Base-by-base conservation (phyloP, 2,329 filamentous ascomycete genomes). In the Diaporthe caulivora region DNA sequence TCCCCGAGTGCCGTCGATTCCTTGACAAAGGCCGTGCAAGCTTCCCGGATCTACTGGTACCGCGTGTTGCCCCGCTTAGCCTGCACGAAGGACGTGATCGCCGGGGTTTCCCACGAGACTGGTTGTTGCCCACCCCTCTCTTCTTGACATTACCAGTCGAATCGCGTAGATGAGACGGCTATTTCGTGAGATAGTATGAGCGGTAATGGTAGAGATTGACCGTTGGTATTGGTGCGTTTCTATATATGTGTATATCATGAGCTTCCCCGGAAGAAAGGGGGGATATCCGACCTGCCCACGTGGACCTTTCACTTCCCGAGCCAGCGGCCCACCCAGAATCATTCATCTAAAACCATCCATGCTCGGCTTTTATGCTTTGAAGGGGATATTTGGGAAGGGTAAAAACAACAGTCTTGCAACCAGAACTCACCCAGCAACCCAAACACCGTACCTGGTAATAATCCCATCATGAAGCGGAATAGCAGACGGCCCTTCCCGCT, bases 171-270 rank as follows among this genome's bases (percentile, higher is more conserved):
- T n/a, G n/a, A n/a, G n/a, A n/a, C n/a, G n/a, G n/a, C n/a, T n/a
- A n/a, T 9, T 40, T 11, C 17, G 18, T 24, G 8, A 37, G 11
- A 18, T 21, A 26, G 2, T 13, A 6, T 10, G 34, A 34, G 34
- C 5, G 17, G 55, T 1, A 1, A 17, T 8, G 6, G 15, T 51
- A 26, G 44, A 65, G 44, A 26, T 51, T 37, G 62, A 65, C 13
- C 44, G 26, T 51, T 37, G 62, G 44, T 65, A 51, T 65, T 65
- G 62, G n/a, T 15, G 62, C 51, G n/a, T 65, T 65, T 51, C 44
- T 65, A 51, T 65, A 26, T 65, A 26, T 65, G 5, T 51, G 44
- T 51, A 34, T 65, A 65, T 65, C 44, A 37, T 51, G 44, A 51
- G 21, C 24, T 11, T 26, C 62, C 44, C n/a, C n/a, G n/a, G n/a